Base-by-base conservation (phyloP, 2,329 filamentous ascomycete species). In the Botrytis squamosa region DNA sequence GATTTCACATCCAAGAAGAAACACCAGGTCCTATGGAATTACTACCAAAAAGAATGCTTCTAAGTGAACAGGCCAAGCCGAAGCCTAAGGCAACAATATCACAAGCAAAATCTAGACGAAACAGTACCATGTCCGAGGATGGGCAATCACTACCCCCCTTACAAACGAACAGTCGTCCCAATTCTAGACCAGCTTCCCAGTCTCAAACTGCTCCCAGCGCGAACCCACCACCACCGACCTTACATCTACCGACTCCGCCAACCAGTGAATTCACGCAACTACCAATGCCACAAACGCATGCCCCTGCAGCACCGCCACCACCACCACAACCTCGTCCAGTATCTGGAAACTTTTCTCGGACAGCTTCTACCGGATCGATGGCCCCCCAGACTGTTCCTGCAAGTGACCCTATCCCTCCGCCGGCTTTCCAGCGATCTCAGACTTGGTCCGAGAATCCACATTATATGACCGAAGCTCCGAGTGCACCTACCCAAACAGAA, bases 371-470 rank as follows among this genome's bases (percentile, higher is more conserved):
- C 59, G 79, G 80, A 64, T 77, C 80, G 1, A 75, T 82, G 22
- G 78, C 77, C 55, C 79, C 82, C 36, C 80, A 82, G 46, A 77
- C 79, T 46, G 79, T 85, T 46, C 83, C 85, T 4, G 85, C 85
- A 5, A 90, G 87, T 76, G 88, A 90, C 74, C 86, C 88, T 16
- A 80, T 81, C 38, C 81, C 83, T 1, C 85, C 85, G 33, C 85
- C 82, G 7, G 80, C 80, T 18, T 80, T 84, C 36, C 81, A 84
- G 18, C 81, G 83, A 75, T 82, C 83, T 38, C 83, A 86, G 74
- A 84, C 83, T 40, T 85, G 83, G 82, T 77, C 83, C 80, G 81
- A 86, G 82, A 83, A 84, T 75, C 83, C 85, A 79, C 77, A 84
- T 76, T 75, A 82, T 78, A 78, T 83, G 77, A 81, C 83, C 76